These are phyloP conservation scores for Coemansia sp. DNA, from an alignment of 192 early-diverging fungal species.

Conservation along the genomic window DNA sequence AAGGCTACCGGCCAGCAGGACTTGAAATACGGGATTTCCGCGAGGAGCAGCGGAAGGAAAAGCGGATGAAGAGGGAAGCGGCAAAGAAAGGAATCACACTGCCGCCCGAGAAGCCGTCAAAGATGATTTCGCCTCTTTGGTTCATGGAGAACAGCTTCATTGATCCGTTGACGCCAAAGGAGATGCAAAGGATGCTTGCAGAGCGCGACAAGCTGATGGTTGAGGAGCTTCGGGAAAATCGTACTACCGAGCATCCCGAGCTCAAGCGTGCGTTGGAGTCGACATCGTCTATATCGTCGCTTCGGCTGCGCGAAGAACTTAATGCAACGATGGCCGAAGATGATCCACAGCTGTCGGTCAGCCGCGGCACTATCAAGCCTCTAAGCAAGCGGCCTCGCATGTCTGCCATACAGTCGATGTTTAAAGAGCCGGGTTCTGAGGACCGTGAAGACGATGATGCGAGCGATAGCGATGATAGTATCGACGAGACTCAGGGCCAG, in stretches of 20 bases:
- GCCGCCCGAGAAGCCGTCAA: slow-evolving; percentile 7
- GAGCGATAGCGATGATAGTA: slow-evolving; percentile 9
- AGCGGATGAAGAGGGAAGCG: slow-evolving; percentile 32
- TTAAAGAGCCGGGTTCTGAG: background rate
- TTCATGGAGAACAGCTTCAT: slow-evolving; percentile 35
- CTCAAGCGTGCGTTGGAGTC: slow-evolving; percentile 42
- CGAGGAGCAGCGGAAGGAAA: slow-evolving; percentile 41
- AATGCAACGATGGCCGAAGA: slow-evolving; percentile 23
- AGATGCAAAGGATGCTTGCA: slow-evolving; percentile 20
- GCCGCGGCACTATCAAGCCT: slow-evolving; percentile 44
- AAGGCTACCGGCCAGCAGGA: slow-evolving; percentile 39
- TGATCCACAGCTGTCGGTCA: background rate
- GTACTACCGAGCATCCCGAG: slow-evolving; percentile 27
- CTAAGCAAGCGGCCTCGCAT: slow-evolving; percentile 30
- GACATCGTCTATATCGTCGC: slow-evolving; percentile 30
- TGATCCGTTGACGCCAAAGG: slow-evolving; percentile 29
- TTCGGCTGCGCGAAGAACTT: slow-evolving; percentile 41
- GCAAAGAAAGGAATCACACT: slow-evolving; percentile 28
- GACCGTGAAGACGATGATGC: slow-evolving; percentile 7
- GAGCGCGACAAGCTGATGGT: slow-evolving; percentile 40
- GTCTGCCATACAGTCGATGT: background rate
- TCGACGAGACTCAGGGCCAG: background rate
- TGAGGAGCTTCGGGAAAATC: slow-evolving; percentile 15
- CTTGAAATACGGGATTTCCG: slow-evolving; percentile 39
- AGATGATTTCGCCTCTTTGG: slow-evolving; percentile 33